Evolutionary conservation across 164 flowering plant species (phyloP).

Genomic region (Cinnamomum chago): DNA sequence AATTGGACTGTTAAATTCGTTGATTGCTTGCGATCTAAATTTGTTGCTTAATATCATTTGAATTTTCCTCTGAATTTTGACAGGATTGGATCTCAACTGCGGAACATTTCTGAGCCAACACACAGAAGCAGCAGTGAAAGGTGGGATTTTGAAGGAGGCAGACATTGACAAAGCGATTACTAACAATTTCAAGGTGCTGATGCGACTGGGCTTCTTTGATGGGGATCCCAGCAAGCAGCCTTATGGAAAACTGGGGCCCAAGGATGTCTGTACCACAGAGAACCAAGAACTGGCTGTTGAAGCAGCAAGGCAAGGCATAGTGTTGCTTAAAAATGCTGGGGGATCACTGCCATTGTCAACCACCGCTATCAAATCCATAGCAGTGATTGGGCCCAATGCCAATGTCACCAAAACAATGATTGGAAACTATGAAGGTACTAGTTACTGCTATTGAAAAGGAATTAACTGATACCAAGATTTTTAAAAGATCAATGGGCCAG

Average conservation of each 20-base stretch:
- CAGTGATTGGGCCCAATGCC: slow-evolving; percentile 94
- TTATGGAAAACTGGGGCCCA: slow-evolving; percentile 69
- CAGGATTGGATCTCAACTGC: slow-evolving; percentile 86
- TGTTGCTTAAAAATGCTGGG: slow-evolving; percentile 65
- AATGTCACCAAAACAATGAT: slow-evolving; percentile 90
- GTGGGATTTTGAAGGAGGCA: slow-evolving; percentile 48
- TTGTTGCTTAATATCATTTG: too few species aligned
- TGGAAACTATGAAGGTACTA: slow-evolving; percentile 79
- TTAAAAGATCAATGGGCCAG: too few species aligned
- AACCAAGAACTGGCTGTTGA: slow-evolving; percentile 73
- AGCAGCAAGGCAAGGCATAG: slow-evolving; percentile 92
- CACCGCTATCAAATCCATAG: slow-evolving; percentile 57
- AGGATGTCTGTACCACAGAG: slow-evolving; percentile 64
- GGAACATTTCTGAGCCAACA: slow-evolving; percentile 57
- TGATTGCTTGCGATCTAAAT: too few species aligned
- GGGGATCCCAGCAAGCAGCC: slow-evolving; percentile 64
- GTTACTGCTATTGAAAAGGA: too few species aligned
- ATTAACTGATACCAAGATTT: too few species aligned
- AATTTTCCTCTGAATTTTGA: not conserved
- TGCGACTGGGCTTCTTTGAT: slow-evolving; percentile 89
- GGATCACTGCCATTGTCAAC: slow-evolving; percentile 64
- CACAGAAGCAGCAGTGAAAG: slow-evolving; percentile 62
- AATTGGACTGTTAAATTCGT: too few species aligned
- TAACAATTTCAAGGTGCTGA: slow-evolving; percentile 62
- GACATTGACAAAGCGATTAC: slow-evolving; percentile 54